phyloP scores from a whole-genome alignment of 805 yeast genomes.

The Helenozyma rhizophorensis region DNA sequence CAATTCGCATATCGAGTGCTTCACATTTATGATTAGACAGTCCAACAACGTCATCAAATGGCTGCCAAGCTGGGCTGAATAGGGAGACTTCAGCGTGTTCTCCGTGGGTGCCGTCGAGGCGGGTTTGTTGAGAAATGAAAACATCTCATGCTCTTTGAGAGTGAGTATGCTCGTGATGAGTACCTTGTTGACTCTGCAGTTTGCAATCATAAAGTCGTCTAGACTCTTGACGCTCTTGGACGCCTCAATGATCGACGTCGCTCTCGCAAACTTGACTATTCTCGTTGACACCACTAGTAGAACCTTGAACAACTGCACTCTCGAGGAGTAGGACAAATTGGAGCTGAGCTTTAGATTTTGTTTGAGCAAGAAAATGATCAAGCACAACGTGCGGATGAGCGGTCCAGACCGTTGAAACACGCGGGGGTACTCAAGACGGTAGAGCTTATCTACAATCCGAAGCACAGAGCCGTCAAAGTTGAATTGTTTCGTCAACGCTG shows the following conservation, averaged over 20 bases:
- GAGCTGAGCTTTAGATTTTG: slow-evolving; percentile 9
- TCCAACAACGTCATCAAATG: slow-evolving; percentile 23
- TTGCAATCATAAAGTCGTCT: slow-evolving; percentile 27
- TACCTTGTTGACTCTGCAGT: slow-evolving; percentile 34
- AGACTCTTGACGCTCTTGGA: slow-evolving; percentile 20
- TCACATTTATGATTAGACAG: slow-evolving; percentile 26
- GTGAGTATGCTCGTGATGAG: slow-evolving; percentile 28
- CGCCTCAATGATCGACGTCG: slow-evolving; percentile 20
- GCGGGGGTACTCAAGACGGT: slow-evolving; percentile 13
- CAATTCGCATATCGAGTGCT: slow-evolving; percentile 23
- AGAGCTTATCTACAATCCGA: slow-evolving; percentile 12
- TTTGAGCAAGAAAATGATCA: slow-evolving; percentile 28
- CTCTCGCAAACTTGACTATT: slow-evolving; percentile 22
- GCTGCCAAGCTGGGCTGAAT: slow-evolving; percentile 7
- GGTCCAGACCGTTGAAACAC: slow-evolving; percentile 5
- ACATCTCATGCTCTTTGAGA: slow-evolving; percentile 29
- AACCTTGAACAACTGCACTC: slow-evolving; percentile 26
- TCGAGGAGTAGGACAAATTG: slow-evolving; percentile 6
- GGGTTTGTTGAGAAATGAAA: slow-evolving; percentile 13
- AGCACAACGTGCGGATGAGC: slow-evolving; percentile 19
- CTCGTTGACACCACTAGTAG: slow-evolving; percentile 26
- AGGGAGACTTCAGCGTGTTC: slow-evolving; percentile 1
- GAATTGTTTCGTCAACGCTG: slow-evolving; percentile 3
- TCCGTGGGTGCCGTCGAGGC: not conserved
- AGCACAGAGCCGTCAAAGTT: slow-evolving; percentile 22